A percentile compares a stretch with the other conserved stretches of the same genome.
Evolutionary conservation across 495 filamentous ascomycete species (phyloP).

Genomic region (Neurospora sp.): DNA sequence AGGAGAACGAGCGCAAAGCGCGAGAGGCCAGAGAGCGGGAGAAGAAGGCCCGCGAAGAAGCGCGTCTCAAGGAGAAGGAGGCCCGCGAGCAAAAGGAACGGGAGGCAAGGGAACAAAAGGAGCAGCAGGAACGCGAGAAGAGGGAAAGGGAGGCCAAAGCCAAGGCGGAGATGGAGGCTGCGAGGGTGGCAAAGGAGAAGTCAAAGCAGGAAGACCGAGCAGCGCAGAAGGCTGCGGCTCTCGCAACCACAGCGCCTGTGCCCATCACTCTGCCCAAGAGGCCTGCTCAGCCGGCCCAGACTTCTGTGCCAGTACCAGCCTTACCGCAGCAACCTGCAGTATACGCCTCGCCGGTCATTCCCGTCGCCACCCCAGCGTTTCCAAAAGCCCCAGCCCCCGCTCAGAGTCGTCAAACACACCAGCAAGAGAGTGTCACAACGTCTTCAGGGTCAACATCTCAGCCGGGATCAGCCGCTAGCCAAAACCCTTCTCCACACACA

Average conservation of each 20-base stretch:
- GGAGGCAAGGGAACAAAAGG: constrained; percentile 57
- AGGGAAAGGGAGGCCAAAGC: constrained; percentile 34
- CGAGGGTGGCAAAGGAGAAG: constrained; percentile 40
- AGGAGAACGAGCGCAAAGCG: constrained; percentile 74
- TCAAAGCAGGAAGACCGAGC: constrained; percentile 38
- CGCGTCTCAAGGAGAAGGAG: constrained; percentile 58
- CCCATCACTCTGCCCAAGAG: constrained; percentile 42
- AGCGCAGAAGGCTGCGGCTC: constrained; percentile 28
- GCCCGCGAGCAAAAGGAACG: constrained; percentile 50
- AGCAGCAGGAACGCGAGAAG: constrained; percentile 51
- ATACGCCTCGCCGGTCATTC: constrained; percentile 67
- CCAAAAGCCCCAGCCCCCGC: constrained; percentile 76
- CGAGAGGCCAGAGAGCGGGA: constrained; percentile 75
- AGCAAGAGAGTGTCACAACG: constrained; percentile 65
- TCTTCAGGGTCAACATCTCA: constrained; percentile 49
- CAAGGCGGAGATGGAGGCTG: constrained; percentile 16
- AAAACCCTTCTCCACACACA: constrained; percentile 56
- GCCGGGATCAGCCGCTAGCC: constrained; percentile 42
- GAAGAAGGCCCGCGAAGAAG: constrained; percentile 66
- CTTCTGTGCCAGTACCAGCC: constrained; percentile 31
- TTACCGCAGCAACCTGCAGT: constrained; percentile 31
- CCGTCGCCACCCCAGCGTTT: constrained; percentile 67
- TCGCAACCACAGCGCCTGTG: constrained; percentile 23
- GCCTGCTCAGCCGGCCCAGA: constrained; percentile 23
- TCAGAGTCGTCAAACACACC: constrained; percentile 64